phyloP scores from a whole-genome alignment of 2,329 filamentous ascomycete genomes.

The Colletotrichum sidae region DNA sequence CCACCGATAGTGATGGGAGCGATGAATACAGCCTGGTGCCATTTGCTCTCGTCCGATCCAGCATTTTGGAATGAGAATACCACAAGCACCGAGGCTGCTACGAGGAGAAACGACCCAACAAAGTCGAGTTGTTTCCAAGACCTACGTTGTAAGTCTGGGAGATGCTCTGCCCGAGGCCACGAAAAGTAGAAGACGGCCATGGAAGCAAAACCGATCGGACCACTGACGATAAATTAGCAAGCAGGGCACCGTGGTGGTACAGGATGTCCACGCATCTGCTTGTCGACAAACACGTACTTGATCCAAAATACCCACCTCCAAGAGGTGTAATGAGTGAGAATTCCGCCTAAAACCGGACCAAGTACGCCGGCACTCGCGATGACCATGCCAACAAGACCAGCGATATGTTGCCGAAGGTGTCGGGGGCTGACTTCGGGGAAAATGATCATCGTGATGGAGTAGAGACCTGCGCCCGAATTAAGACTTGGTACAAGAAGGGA shows the following conservation, averaged over 20 bases:
- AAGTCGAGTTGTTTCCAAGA: slow-evolving; percentile 65
- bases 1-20: slow-evolving; percentile 54
- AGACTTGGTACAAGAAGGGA: slow-evolving; percentile 24
- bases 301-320: slow-evolving; percentile 72
- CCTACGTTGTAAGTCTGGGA: slow-evolving; percentile 51
- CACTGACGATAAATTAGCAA: slow-evolving; percentile 49
- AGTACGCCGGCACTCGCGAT: slow-evolving; percentile 61
- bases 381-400: slow-evolving; percentile 60
- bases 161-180: slow-evolving; percentile 60
- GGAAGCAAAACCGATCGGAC: slow-evolving; percentile 61
- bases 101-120: slow-evolving; percentile 63
- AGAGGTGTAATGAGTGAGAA: slow-evolving; percentile 59
- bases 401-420: slow-evolving; percentile 55
- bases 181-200: slow-evolving; percentile 58
- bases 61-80: slow-evolving; percentile 69
- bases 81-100: slow-evolving; percentile 64
- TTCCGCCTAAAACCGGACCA: slow-evolving; percentile 63
- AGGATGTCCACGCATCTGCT: background rate
- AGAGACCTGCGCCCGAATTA: slow-evolving; percentile 54
- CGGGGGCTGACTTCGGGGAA: slow-evolving; percentile 61
- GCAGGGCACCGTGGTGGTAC: background rate
- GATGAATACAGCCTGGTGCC: slow-evolving; percentile 56
- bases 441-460: slow-evolving; percentile 67
- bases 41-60: slow-evolving; percentile 51
- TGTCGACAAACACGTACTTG: slow-evolving; percentile 55